A percentile compares a stretch with the other conserved stretches of the same genome.
phyloP scores from a whole-genome alignment of 1,139 yeast genomes.

The Yamadazyma aaseri region DNA sequence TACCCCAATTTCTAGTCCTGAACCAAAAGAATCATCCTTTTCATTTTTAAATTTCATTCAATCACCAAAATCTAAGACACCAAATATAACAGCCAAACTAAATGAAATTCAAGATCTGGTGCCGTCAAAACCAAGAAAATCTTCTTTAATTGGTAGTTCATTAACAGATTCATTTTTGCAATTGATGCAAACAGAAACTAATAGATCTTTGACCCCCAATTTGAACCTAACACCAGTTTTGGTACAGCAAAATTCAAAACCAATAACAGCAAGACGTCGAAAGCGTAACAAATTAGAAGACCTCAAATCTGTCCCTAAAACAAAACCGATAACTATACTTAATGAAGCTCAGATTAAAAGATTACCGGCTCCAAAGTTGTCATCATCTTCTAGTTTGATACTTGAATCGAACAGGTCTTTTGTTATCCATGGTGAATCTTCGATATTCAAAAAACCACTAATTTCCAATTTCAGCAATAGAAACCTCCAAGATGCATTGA shows the following conservation, averaged over 20 bases:
- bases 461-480: slow-evolving; percentile 34
- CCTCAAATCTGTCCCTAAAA: slow-evolving; percentile 18
- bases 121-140: neutral
- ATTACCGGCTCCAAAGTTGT: slow-evolving; percentile 29
- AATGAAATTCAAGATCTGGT: neutral
- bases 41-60: slow-evolving; percentile 13
- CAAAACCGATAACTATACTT: slow-evolving; percentile 19
- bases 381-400: slow-evolving; percentile 36
- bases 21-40: slow-evolving; percentile 8
- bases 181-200: slow-evolving; percentile 14
- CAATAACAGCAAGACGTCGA: slow-evolving; percentile 5
- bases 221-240: slow-evolving; percentile 1
- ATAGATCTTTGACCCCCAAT: slow-evolving; percentile 8
- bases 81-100: neutral
- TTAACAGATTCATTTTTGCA: slow-evolving; percentile 15
- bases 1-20: slow-evolving; percentile 2
- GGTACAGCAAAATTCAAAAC: slow-evolving; percentile 3
- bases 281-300: slow-evolving; percentile 19
- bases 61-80: slow-evolving; percentile 9
- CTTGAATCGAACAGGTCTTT: slow-evolving; percentile 50
- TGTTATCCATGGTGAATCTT: slow-evolving; percentile 43
- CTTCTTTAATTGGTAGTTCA: slow-evolving; percentile 8
- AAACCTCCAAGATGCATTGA: slow-evolving; percentile 36
- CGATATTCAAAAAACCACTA: slow-evolving; percentile 38
- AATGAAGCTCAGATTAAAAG: slow-evolving; percentile 27